Percentiles rank a stretch among this genome's conserved stretches.
phyloP scores from a whole-genome alignment of 2,329 filamentous ascomycete genomes.

The Colletotrichum australisinense region DNA sequence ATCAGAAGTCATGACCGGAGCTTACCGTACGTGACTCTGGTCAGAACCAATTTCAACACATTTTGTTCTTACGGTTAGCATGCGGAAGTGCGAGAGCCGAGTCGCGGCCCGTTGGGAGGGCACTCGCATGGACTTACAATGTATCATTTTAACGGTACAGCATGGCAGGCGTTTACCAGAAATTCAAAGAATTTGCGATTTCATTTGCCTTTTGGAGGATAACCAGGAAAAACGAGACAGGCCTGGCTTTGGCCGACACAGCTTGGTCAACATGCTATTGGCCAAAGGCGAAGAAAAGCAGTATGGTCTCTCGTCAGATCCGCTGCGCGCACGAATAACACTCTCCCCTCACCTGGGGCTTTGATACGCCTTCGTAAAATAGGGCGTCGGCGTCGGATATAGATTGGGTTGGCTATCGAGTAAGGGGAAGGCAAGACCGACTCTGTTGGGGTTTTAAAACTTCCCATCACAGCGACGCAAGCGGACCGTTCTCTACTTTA shows the following conservation, averaged over 20 bases:
- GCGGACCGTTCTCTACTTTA: neutral
- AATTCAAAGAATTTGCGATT: slow-evolving; percentile 14
- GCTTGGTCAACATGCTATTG: neutral
- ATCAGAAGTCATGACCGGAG: slow-evolving; percentile 26
- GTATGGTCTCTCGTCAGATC: neutral
- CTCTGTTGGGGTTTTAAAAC: neutral
- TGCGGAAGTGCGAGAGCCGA: slow-evolving; percentile 15
- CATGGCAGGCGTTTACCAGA: slow-evolving; percentile 34
- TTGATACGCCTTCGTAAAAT: neutral
- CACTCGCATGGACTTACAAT: slow-evolving; percentile 22
- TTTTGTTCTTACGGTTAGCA: slow-evolving; percentile 7
- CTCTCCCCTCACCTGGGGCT: slow-evolving; percentile 25
- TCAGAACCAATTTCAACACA: neutral
- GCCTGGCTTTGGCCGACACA: neutral
- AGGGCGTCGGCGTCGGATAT: slow-evolving; percentile 12
- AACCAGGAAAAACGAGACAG: neutral
- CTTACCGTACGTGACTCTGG: neutral
- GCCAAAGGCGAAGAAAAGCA: neutral
- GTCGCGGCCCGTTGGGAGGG: slow-evolving; percentile 9
- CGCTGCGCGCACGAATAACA: slow-evolving; percentile 2
- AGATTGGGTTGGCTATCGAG: slow-evolving; percentile 17
- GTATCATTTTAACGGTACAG: slow-evolving; percentile 32
- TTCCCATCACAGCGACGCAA: neutral
- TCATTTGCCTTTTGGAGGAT: slow-evolving; percentile 15
- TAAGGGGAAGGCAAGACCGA: neutral